Base-by-base conservation (phyloP, 2,329 filamentous ascomycete genomes). In the Colletotrichum gigasporum region DNA sequence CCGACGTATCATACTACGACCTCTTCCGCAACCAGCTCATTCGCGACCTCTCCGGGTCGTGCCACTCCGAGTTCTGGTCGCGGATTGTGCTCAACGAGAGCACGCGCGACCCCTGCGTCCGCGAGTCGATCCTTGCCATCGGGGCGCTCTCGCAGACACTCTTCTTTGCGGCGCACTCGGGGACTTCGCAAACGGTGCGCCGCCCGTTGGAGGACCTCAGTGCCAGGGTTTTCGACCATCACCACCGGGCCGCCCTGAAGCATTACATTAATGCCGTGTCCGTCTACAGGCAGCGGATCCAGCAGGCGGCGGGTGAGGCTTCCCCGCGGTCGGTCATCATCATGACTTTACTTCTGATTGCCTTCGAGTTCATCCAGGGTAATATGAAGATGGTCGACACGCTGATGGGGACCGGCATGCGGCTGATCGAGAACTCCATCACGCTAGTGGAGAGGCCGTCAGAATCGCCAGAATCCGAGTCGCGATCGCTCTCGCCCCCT, bases 1-100 rank as follows among this genome's bases (percentile, higher is more conserved):
- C 39, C 2, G 68, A 68, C n/a, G 54, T 67, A 2, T 32, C 56
- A 3, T 71, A 68, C 56, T 69, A 59, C 39, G 68, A 70, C 24
- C 64, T 71, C 28, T 68, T 69, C 50, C 67, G 69, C n/a, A 55
- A 65, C 37, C 62, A 61, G 22, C 58, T 69, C 30, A 53, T 64
- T 14, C 50, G 52, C 10, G 68, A 71, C 26, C 63, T 71, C 9
- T 56, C 67, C 4, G 68, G 69, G 1, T 68, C 67, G 16, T 48
- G 53, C 16, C 59, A 67, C 47, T 66, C 67, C 22, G 64, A 70
- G 32, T 71, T 69, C 48, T 71, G 70, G 70, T 67, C 67, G 6
- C 64, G 68, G 2, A 67, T 68, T 10, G 65, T 71, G 2, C 66
- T 71, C 3, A 63, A 56, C 28, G 69, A 70, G 55, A 50, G 56